Evolutionary conservation across 176 grass and related monocot species (phyloP).

Genomic region (Alopecurus myosuroides): DNA sequence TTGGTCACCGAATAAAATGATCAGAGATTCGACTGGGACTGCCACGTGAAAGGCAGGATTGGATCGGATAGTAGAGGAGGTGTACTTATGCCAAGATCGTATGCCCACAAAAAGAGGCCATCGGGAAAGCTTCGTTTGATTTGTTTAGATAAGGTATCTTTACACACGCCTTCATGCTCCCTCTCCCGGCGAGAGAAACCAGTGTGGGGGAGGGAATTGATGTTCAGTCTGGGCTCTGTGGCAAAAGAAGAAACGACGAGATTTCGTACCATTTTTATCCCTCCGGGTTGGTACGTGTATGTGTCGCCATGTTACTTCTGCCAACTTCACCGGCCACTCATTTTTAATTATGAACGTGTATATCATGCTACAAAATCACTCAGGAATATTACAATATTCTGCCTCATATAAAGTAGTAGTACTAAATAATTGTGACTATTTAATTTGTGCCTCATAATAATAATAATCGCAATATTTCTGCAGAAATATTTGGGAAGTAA

Average conservation of each 20-base stretch:
- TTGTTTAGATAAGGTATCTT: background rate
- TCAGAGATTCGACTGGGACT: background rate
- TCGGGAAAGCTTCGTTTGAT: background rate
- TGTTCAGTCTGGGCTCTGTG: background rate
- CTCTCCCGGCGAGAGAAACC: background rate
- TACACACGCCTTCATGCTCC: background rate
- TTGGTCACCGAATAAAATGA: background rate
- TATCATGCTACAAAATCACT: background rate
- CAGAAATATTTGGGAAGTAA: no score
- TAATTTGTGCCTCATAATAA: no score
- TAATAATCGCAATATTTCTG: no score
- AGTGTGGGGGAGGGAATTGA: background rate
- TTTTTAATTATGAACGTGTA: background rate
- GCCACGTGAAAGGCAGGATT: slow-evolving; percentile 1
- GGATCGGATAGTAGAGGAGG: background rate
- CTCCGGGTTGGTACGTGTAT: background rate
- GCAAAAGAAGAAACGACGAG: background rate
- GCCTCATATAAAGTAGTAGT: no score
- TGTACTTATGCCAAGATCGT: slow-evolving; percentile 1
- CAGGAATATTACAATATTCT: no score
- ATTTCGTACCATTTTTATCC: background rate
- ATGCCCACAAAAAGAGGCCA: background rate
- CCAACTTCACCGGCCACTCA: background rate
- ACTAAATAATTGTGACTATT: no score
- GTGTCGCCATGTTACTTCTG: background rate